These are phyloP conservation scores for Oryza longistaminata DNA, from an alignment of 176 grass and related monocot species.

Conservation along the genomic window DNA sequence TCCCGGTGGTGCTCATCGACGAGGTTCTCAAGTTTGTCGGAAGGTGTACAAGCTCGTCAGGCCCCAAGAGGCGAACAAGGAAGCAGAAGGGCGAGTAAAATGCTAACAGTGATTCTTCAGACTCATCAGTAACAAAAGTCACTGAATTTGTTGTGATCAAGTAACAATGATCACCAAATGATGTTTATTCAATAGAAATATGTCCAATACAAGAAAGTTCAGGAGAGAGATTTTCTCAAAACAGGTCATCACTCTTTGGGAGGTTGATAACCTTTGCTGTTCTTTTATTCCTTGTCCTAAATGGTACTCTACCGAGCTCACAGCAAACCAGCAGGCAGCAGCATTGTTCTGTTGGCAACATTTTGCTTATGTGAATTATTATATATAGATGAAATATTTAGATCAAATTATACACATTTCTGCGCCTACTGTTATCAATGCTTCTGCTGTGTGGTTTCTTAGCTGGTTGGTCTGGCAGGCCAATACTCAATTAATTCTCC, in stretches of 20 bases:
- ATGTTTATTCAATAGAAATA: constrained; percentile 22
- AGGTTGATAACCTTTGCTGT: background rate
- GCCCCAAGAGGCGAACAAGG: constrained; percentile 35
- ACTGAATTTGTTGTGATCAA: constrained; percentile 44
- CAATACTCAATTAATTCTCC: too few relatives aligned
- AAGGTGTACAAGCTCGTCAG: constrained; percentile 46
- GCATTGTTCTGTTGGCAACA: constrained; percentile 5
- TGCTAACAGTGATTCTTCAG: constrained; percentile 40
- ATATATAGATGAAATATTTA: background rate
- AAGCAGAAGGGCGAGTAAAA: constrained; percentile 80
- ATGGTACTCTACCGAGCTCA: background rate
- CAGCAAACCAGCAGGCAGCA: constrained; percentile 30
- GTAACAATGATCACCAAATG: constrained; percentile 31
- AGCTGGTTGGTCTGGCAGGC: too few relatives aligned
- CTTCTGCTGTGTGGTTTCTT: too few relatives aligned
- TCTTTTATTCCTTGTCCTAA: background rate
- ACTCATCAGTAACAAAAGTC: constrained; percentile 29
- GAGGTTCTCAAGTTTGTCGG: constrained; percentile 89
- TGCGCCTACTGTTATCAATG: too few relatives aligned
- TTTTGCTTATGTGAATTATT: constrained; percentile 44
- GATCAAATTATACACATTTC: too few relatives aligned
- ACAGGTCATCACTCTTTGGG: background rate
- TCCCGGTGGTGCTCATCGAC: constrained; percentile 82
- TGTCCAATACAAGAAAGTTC: constrained; percentile 36
- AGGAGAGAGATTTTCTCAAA: constrained; percentile 22